Base-by-base conservation (phyloP, 31 red algal species). In the Pterothamnion heteromorphum region DNA sequence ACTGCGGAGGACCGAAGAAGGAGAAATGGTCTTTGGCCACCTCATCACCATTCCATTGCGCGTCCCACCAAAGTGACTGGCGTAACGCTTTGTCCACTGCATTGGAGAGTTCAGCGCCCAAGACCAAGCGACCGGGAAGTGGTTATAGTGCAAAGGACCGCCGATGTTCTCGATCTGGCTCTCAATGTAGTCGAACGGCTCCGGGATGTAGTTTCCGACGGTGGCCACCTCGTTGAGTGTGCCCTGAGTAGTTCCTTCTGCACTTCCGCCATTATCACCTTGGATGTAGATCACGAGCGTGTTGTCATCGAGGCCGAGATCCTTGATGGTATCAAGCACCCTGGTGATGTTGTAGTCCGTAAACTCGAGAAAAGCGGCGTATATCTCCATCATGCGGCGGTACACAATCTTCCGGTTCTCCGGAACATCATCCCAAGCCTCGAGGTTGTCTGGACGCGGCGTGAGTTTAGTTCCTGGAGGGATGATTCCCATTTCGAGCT, bases 241-340 rank as follows among this genome's bases (percentile, higher is more conserved):
- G 2, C 91, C 91, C 28, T 87, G 80, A 1, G 58, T 26, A 39
- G 83, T 51, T 23, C 91, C 91, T 57, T 92, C 91, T 39, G 80
- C 83, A 51, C 80, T 87, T 31, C 37, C 91, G 1, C 91, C 91
- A 31, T 92, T 92, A 81, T 92, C 91, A 2, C 89, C 89, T 43
- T n/a, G 9, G 28, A 88, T 85, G 4, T 87, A 87, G 36, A 92
- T 51, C 1, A 92, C 91, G 2, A 92, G 80, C 2, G 91, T 92
- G 26, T 92, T 87, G 85, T 92, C 91, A 2, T 32, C 36, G 2
- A 44, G 0, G 3, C 91, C 81, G 18, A 3, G 35, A 1, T 87
- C 91, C n/a, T 87, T 41, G 36, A 92, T 23, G 3, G 21, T 18
- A 3, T 92, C 82, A 21, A 92, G 80, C 2, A 92, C 2, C 2